A percentile compares a stretch with the other conserved stretches of the same genome.
Evolutionary conservation across 768 basidiomycete species (phyloP).

Genomic region (Boletus reticuloceps): DNA sequence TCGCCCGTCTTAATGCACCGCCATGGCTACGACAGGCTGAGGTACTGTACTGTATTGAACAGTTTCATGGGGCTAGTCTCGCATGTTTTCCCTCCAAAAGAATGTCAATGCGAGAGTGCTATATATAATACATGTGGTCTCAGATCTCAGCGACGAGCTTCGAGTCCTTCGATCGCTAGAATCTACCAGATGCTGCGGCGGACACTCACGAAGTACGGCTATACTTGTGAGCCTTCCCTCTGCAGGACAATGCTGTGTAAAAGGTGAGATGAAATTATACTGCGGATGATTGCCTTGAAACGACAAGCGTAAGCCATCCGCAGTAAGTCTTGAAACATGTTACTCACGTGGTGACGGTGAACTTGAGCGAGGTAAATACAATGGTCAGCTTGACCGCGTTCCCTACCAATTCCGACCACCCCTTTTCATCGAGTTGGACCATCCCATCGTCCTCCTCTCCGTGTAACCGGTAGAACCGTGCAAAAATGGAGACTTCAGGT

Average conservation of each 20-base stretch:
- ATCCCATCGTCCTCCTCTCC: slow-evolving; percentile 34
- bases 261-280: slow-evolving; percentile 10
- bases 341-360: slow-evolving; percentile 32
- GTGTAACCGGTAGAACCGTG: slow-evolving; percentile 32
- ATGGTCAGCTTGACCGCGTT: slow-evolving; percentile 32
- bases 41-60: too few relatives aligned
- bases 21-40: slow-evolving; percentile 3
- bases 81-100: too few relatives aligned
- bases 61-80: too few relatives aligned
- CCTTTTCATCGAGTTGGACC: slow-evolving; percentile 31
- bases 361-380: slow-evolving; percentile 35
- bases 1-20: not conserved
- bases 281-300: slow-evolving; percentile 26
- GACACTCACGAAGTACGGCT: too few relatives aligned
- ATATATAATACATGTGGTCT: not conserved
- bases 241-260: not conserved
- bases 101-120: not conserved
- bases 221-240: not conserved
- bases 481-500: slow-evolving; percentile 34
- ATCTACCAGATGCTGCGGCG: not conserved
- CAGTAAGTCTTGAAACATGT: not conserved
- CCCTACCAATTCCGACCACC: slow-evolving; percentile 32
- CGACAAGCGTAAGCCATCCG: slow-evolving; percentile 7
- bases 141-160: not conserved
- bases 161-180: too few relatives aligned